Percentiles rank a stretch among this genome's conserved stretches.
Evolutionary conservation across 2,329 filamentous ascomycete species (phyloP).

Genomic region (Trichophyton verrucosum): DNA sequence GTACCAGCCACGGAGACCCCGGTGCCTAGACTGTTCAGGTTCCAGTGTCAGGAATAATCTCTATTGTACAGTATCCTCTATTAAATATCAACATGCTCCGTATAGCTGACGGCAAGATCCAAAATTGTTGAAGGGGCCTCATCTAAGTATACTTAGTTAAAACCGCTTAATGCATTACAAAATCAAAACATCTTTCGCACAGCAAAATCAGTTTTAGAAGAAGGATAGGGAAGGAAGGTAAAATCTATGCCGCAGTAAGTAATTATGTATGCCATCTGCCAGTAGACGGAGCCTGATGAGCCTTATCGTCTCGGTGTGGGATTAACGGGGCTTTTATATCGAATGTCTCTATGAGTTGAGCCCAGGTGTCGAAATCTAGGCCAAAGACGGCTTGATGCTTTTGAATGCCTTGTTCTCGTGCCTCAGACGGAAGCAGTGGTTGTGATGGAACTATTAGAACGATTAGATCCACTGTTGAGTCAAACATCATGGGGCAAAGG

Average conservation of each 20-base stretch:
- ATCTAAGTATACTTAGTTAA: neutral
- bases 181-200: neutral
- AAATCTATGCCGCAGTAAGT: neutral
- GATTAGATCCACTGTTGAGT: slow-evolving; percentile 1
- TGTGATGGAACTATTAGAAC: slow-evolving; percentile 31
- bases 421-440: slow-evolving; percentile 34
- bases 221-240: neutral
- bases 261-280: slow-evolving; percentile 1
- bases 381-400: slow-evolving; percentile 80
- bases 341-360: slow-evolving; percentile 61
- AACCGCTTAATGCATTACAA: neutral
- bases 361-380: slow-evolving; percentile 76
- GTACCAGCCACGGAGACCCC: neutral
- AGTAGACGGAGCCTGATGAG: neutral
- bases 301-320: slow-evolving; percentile 57
- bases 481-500: neutral
- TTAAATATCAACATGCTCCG: neutral
- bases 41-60: no score
- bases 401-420: slow-evolving; percentile 42
- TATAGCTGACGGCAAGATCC: neutral
- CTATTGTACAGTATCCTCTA: neutral
- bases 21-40: neutral
- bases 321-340: slow-evolving; percentile 72
- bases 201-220: slow-evolving; percentile 3
- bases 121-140: neutral